Percentiles rank a stretch among this genome's conserved stretches.
These are phyloP conservation scores for Solanum clarkiae DNA, from an alignment of 257 asterid species.

Conservation along the genomic window DNA sequence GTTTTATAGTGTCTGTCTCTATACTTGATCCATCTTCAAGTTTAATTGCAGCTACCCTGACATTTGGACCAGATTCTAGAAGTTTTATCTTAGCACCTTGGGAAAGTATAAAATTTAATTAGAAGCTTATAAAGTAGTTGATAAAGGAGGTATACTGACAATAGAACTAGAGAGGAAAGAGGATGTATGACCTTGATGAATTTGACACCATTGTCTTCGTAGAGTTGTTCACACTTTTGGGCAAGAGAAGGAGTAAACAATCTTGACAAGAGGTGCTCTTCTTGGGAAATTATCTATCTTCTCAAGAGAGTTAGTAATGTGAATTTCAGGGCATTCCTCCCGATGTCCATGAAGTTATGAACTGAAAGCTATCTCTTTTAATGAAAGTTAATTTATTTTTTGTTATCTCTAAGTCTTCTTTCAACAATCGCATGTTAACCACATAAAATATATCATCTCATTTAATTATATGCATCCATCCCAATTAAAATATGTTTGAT, in stretches of 20 bases:
- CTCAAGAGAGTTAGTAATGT: not conserved
- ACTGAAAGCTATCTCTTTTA: no score
- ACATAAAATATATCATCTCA: no score
- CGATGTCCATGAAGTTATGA: no score
- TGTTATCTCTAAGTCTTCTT: no score
- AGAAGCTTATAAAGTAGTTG: not conserved
- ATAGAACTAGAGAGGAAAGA: not conserved
- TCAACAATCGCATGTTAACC: no score
- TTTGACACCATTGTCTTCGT: slow-evolving; percentile 70
- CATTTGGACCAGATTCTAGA: slow-evolving; percentile 71
- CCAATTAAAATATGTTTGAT: no score
- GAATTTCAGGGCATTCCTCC: no score
- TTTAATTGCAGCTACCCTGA: slow-evolving; percentile 57
- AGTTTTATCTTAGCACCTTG: slow-evolving; percentile 74
- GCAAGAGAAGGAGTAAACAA: slow-evolving; percentile 83
- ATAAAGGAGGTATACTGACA: not conserved
- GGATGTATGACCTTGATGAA: slow-evolving; percentile 57
- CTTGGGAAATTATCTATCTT: slow-evolving; percentile 56
- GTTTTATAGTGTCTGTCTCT: slow-evolving; percentile 72
- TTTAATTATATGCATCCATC: no score
- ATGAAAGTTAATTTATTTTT: no score
- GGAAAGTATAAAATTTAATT: slow-evolving; percentile 2
- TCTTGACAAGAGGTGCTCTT: slow-evolving; percentile 71
- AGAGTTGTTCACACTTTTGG: slow-evolving; percentile 67
- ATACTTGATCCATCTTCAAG: slow-evolving; percentile 61